Conservation (phyloP, 1,139 yeast species). For the Sugiyamaella xylanicola region DNA sequence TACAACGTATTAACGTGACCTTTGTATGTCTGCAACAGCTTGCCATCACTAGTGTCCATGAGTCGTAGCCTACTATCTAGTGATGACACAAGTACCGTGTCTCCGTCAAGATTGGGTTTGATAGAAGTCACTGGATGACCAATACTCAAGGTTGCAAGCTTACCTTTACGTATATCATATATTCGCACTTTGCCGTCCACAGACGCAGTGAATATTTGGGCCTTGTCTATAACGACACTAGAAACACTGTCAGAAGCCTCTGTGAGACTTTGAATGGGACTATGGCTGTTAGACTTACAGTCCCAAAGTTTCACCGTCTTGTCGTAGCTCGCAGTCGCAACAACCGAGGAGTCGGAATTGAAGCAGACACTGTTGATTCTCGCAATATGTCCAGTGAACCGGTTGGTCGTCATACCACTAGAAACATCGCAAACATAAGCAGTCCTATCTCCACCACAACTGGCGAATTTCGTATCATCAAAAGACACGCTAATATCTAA, state of each 20-base stretch:
- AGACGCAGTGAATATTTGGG: constrained; percentile 41
- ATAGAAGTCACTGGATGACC: constrained; percentile 41
- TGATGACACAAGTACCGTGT: constrained; percentile 35
- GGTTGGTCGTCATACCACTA: constrained; percentile 33
- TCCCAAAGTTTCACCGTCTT: constrained; percentile 45
- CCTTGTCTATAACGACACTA: constrained; percentile 32
- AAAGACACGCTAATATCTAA: constrained; percentile 38
- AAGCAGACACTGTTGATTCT: constrained; percentile 40
- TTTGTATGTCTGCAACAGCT: constrained; percentile 33
- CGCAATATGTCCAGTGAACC: constrained; percentile 41
- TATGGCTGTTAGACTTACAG: constrained; percentile 29
- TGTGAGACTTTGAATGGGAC: constrained; percentile 41
- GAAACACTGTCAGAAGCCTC: constrained; percentile 44
- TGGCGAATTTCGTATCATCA: constrained; percentile 41
- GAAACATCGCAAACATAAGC: constrained; percentile 43
- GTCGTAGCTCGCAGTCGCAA: constrained; percentile 43
- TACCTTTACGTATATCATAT: constrained; percentile 42
- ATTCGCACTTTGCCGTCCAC: constrained; percentile 42
- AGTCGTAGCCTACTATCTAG: constrained; percentile 37
- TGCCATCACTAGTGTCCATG: constrained; percentile 37
- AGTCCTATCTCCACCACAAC: constrained; percentile 45
- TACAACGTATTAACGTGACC: constrained; percentile 39
- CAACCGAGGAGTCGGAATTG: constrained; percentile 36
- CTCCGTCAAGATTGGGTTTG: constrained; percentile 29
- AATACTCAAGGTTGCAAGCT: constrained; percentile 36